Evolutionary conservation across 805 yeast genomes (phyloP), one percentile per base, ranked within the genome.

Genomic region (Yarrowia yakushimensis): DNA sequence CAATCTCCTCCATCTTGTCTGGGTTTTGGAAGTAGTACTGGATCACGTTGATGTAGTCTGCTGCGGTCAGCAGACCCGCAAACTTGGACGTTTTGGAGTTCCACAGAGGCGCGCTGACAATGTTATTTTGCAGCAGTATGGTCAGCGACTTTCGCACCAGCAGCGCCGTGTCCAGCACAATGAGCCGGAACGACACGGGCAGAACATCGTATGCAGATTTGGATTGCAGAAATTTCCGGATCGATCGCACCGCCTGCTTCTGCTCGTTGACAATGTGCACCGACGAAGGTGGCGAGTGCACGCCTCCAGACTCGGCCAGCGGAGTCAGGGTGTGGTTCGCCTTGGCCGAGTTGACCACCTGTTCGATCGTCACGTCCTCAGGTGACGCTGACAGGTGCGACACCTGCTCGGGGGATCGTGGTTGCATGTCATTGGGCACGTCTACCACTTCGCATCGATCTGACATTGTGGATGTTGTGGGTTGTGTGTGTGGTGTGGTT

Each of bases 41-140:
- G 65, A 94, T 90, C 61, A 93, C 97, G 69, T 94, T 93, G 67
- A 94, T 88, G 74, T 91, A 94, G 76, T 94, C 99, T 41, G 88
- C 83, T 17, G 96, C 85, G 4, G 98, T 94, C 69, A 94, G 78
- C 65, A 94, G 81, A 3, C 99, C 99, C 1, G 97, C 97, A 78
- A 94, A 94, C 69, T 88, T 81, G 15, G 96, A 88, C 15, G 88
- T 84, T 70, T 87, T 83, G 64, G 93, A 87, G 74, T 93, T 89
- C 99, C 99, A 94, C 60, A 94, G 78, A 2, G 99, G 99, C 4
- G 98, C 98, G 62, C 96, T 87, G 31, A 94, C 97, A 70, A 94
- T 90, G 72, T 90, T 89, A 74, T 94, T 94, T 72, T 94, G 98
- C 60, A 94, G 78, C 65, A 94, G 76, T 28, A 96, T 92, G 67